Base-by-base conservation (phyloP, 176 grass and related monocot genomes). In the Phoenix dactylifera region DNA sequence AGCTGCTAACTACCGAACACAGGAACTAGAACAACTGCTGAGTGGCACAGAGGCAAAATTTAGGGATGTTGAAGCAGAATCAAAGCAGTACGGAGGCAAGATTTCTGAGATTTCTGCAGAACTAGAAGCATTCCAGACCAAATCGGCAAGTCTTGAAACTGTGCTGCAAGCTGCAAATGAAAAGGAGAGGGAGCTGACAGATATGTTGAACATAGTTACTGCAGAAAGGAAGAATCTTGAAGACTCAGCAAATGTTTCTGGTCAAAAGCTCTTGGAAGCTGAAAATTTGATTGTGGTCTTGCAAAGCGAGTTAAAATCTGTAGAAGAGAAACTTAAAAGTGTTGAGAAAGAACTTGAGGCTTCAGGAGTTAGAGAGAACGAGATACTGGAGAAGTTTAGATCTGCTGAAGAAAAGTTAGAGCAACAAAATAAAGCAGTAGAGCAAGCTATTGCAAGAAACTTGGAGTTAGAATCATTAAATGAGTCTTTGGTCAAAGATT, bases 401-500 rank as follows among this genome's bases (percentile, higher is more conserved):
- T 85, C 68, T 67, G 64, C 79, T 44, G 72, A 81, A 53, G 75
- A 92, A 58, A 68, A 90, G 60, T 69, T 96, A 67, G 86, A 87
- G 77, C 80, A 90, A 82, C 80, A 74, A 52, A 68, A 60, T 28
- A 90, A 75, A 53, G 72, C 57, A 64, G 67, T 90, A 51, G 83
- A 96, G 51, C 80, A 96, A 68, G 74, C 80, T 66, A 71, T 74
- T 65, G 80, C 80, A 51, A 90, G 86, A 83, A 96, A 82, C 64
- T 50, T 82, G 32, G 83, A 95, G 51, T 64, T 87, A 55, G 83
- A 90, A 58, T 30, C 74, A 65, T 51, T 87, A 39, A 84, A 90
- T 49, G 80, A 87, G 51, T 84, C 83, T 65, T 75, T 95, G 55
- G 65, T 84, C 58, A 88, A 90, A 79, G 90, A 95, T 54, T 83